Base-by-base conservation (phyloP, 2,329 filamentous ascomycete species). In the Hirsutella rhossiliensis region DNA sequence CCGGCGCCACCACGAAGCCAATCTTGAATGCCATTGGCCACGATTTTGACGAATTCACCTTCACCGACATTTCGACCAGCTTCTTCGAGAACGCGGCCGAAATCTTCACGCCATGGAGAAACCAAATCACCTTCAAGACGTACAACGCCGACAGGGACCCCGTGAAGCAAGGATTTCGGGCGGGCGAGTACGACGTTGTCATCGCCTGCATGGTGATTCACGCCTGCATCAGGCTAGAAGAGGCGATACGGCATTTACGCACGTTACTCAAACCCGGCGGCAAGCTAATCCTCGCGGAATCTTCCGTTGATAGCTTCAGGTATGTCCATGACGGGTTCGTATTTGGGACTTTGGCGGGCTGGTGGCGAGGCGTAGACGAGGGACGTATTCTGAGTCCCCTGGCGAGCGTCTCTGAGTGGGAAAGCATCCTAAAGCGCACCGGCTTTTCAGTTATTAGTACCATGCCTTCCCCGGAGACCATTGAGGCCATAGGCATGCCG, bases 271-370 rank as follows among this genome's bases (percentile, higher is more conserved):
- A 62, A 19, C 65, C 71, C 0, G 68, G 64, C 1, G 72, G 72
- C 0, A 63, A 66, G 32, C 53, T 76, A 0, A 32, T 75, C 1
- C 39, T 73, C 0, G 45, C 66, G 5, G 72, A 76, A 46, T 48
- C 66, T 2, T 58, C 54, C 1, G 38, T 7, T 2, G 15, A 17
- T 12, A 18, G 7, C 4, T 12, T 4, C 46, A 3, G 12, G 32
- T 18, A 49, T 46, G 1, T 15, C 12, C 34, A 36, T 11, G 2
- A 6, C 12, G 30, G 40, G 18, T 34, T 41, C 29, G 20, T 34
- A 2, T 34, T 52, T 27, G 43, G 52, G 0, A 39, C 48, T 11
- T 43, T 64, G 2, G 45, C 51, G 1, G 59, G 56, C 13, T 62
- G 59, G 57, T 60, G 55, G 53, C 40, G 54, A 4, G 55, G 54